Base-by-base conservation (phyloP, 306 rosid genomes). In the Echinosophora koreensis region DNA sequence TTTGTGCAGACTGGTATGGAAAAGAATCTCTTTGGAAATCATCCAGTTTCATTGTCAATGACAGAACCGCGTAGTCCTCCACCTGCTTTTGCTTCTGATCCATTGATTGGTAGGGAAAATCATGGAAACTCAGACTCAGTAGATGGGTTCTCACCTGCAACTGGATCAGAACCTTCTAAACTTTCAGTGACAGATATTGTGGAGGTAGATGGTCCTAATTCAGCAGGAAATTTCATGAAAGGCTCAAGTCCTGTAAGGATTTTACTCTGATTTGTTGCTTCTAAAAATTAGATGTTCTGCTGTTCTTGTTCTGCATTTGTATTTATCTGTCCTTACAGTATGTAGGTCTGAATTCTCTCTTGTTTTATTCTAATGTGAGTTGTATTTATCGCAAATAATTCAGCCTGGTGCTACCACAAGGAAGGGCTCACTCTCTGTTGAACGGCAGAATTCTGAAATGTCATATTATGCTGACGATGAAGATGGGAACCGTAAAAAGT, bases 401-500 rank as follows among this genome's bases (percentile, higher is more conserved):
- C 92, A 96, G 99, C 97, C 91, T 74, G 90, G 90, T 87, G 99
- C 99, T 73, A 92, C 98, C 59, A 91, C 99, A 59, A 88, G 99
- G 82, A 96, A 96, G 86, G 89, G 88, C 73, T 80, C 88, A 74
- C 16, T 90, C 82, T 83, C 85, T 64, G 84, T 78, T 77, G 99
- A 96, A 5, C 87, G 94, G 64, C 98, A 92, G 74, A 96, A 82
- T 77, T 91, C 98, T 70, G 98, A 93, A 87, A 88, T 86, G 18
- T 90, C 96, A 52, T 96, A 96, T 84, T 89, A 89, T 80, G 99
- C 97, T 61, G 99, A 92, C 47, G 99, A 96, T 81, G 99, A 96
- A 88, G 99, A 96, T 73, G 89, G 81, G 27, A 92, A 93, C 61
- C 83, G 71, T 54, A 96, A 89, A 76, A 96, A 96, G 85, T 96